Evolutionary conservation across 23 red algal species (phyloP), one percentile per base, ranked within the genome.

Genomic region (Agarophyton chilense): DNA sequence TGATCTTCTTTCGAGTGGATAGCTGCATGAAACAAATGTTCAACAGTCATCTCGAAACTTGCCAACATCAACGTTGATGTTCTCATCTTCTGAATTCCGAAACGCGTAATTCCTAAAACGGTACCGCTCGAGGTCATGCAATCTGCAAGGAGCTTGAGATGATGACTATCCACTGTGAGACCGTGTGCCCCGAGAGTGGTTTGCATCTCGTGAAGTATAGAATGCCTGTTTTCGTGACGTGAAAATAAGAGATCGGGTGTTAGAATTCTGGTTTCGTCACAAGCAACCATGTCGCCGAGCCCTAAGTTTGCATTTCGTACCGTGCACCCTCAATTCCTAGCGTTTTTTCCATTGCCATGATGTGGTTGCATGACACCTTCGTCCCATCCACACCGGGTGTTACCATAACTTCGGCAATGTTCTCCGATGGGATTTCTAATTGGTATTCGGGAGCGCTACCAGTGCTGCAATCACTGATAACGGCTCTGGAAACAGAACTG

Each of bases 11-110:
- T 67, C 21, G 72, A 79, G 57, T 95, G 94, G 10, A 99, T 85
- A n/a, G 97, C 97, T 11, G 97, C 97, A 65, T 99, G 93, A 77
- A 99, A 99, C 24, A 99, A 85, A 77, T 99, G 97, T 53, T 99
- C 97, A 0, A 99, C 93, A 52, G 97, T 96, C 93, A 94, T 99
- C 85, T 99, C 97, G 62, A 99, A 99, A 61, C 87, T 93, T 24
- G 97, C 97, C 28, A 99, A 72, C 97, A 99, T 99, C 31, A 99
- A 81, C 25, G 97, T 95, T 53, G 92, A 95, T 0, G 93, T 85
- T 75, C 91, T 87, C 93, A 99, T 96, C 74, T 95, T 96, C 79
- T 86, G 86, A 43, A 99, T 99, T 1, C 97, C 97, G 60, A 99
- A 99, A 52, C 96, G 73, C 1, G 90, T 95, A 41, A 95, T 94